Base-by-base conservation (phyloP, 2,329 filamentous ascomycete species). In the Fusarium succisae region DNA sequence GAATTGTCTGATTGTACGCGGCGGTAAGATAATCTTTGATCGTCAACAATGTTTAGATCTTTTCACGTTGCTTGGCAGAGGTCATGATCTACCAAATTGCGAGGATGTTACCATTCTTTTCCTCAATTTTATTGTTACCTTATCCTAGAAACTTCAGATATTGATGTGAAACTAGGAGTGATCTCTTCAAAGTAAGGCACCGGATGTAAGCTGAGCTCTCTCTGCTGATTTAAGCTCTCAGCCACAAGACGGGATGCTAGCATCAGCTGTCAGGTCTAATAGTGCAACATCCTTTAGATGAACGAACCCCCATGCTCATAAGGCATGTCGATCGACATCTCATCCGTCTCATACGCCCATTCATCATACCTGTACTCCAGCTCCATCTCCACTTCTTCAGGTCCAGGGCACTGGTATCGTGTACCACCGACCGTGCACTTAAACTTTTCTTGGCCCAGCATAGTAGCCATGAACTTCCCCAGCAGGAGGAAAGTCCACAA, bases 11-110 rank as follows among this genome's bases (percentile, higher is more conserved):
- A 9, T 8, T 35, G 30, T 6, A 20, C 4, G 30, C 9, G 35
- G 14, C 7, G 20, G 26, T 12, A n/a, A 9, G 24, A n/a, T 13
- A 7, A n/a, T 39, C 3, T 2, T 22, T 7, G 17, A 10, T 20
- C 8, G 4, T 17, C 1, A 28, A 22, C 3, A 9, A 3, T 15
- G 11, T 55, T 1, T 3, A 28, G 0, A 8, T 39, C 24, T 12
- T 38, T 2, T 28, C 24, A 26, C 11, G 14, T 9, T n/a, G 13
- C 17, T 17, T 28, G 20, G 5, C 3, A 26, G 6, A 15, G 12
- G 6, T 14, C 1, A 20, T 37, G 2, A 10, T 20, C 15, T 10
- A 28, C 3, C 20, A 18, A 18, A 20, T 8, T 8, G 8, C 2
- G 22, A 32, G 13, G 12, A 20, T 12, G 9, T 6, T 20, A 8